Evolutionary conservation across 495 filamentous ascomycete species (phyloP), one percentile per base, ranked within the genome.

Genomic region (Neurospora sp.): DNA sequence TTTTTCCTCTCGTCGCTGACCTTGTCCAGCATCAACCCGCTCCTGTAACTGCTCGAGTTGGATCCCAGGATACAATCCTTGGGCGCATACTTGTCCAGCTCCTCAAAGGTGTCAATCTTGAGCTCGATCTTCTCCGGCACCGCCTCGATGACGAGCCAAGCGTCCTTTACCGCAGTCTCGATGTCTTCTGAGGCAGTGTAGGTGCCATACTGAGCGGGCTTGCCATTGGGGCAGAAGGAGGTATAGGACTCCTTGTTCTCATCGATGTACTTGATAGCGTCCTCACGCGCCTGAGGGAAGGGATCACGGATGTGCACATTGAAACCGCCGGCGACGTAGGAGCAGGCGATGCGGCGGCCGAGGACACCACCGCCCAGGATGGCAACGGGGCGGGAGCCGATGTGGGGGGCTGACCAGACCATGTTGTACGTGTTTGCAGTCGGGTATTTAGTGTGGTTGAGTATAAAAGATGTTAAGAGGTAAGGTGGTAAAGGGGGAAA

Each of bases 131-230:
- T 85, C 79, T 89, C 88, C 0, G 88, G 87, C 3, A 89, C 84
- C 18, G 83, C 84, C 74, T 90, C 88, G 73, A 90, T 84, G 12
- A 88, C 83, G 5, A 88, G 82, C 81, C 80, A 88, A 2, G 85
- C 80, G 54, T 84, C 81, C n/a, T 73, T 37, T 2, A 88, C 80
- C 0, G 84, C 84, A 0, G 81, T 73, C 23, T 78, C 62, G 12
- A 88, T 46, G 41, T 82, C 77, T 40, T 81, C 77, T 41, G 84
- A 81, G 0, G 76, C 77, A 16, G 75, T 31, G 12, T 78, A 76
- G 3, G 72, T 75, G 8, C 76, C 70, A 1, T 72, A 23, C 9
- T 27, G 27, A 31, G 62, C 40, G 37, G 74, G 70, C n/a, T 31
- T 75, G 71, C 74, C 37, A 27, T 71, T 70, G 16, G 74, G 73